These are phyloP conservation scores for Ustilago tritici DNA, from an alignment of 1,284 basidiomycete species.

Conservation along the genomic window DNA sequence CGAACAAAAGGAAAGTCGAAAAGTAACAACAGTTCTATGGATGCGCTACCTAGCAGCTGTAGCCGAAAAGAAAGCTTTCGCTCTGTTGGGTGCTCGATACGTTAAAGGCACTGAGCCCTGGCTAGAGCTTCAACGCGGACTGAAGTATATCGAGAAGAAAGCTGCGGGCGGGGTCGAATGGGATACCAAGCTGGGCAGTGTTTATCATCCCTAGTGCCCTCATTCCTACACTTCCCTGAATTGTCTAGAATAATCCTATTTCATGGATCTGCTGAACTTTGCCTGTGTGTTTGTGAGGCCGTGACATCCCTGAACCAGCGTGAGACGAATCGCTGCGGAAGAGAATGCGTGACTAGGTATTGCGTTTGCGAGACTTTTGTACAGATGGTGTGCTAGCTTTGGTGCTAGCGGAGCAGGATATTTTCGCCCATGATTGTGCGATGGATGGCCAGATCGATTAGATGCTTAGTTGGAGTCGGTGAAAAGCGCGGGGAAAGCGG, in stretches of 20 bases:
- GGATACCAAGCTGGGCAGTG: conserved; percentile 36
- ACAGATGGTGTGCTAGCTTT: neutral
- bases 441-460: too few relatives aligned
- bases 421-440: too few relatives aligned
- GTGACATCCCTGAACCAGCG: neutral
- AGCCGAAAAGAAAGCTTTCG: conserved; percentile 40
- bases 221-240: neutral
- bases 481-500: conserved; percentile 54
- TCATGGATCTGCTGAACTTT: neutral
- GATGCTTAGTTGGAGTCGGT: conserved; percentile 26
- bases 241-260: neutral
- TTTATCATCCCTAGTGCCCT: conserved; percentile 13
- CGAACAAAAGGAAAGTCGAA: neutral
- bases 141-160: conserved; percentile 14
- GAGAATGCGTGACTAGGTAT: neutral
- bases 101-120: conserved; percentile 51
- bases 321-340: neutral
- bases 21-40: conserved; percentile 15
- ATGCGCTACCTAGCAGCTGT: conserved; percentile 16
- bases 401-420: neutral
- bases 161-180: conserved; percentile 5
- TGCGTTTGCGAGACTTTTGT: conserved; percentile 10
- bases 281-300: neutral
- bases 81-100: conserved; percentile 42
- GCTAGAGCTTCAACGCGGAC: conserved; percentile 37